phyloP scores from a whole-genome alignment of 805 yeast species.

The Citeromyces matritensis region DNA sequence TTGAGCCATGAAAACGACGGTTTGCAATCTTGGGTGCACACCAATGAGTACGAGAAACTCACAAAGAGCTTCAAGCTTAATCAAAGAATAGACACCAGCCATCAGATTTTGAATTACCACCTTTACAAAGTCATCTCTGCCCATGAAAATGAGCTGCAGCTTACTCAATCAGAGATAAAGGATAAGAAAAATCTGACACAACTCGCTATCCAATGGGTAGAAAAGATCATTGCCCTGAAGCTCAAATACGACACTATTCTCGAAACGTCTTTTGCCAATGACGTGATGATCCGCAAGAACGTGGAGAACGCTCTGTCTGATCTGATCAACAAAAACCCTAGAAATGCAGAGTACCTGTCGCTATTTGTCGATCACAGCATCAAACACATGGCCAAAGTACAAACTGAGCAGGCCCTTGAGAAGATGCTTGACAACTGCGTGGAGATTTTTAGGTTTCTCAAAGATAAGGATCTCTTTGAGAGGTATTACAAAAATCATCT shows the following conservation, averaged over 20 bases:
- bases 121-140: conserved; percentile 28
- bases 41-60: conserved; percentile 27
- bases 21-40: conserved; percentile 36
- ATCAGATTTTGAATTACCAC: conserved; percentile 30
- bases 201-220: conserved; percentile 59
- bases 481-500: conserved; percentile 73
- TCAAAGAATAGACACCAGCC: conserved; percentile 36
- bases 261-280: conserved; percentile 29
- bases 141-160: conserved; percentile 23
- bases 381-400: conserved; percentile 30
- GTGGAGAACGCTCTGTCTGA: conserved; percentile 48
- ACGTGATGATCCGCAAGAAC: conserved; percentile 32
- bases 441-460: conserved; percentile 47
- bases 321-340: conserved; percentile 35
- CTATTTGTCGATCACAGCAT: conserved; percentile 43
- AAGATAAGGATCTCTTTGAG: conserved; percentile 80
- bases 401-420: conserved; percentile 27
- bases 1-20: conserved; percentile 41
- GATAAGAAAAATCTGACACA: conserved; percentile 22
- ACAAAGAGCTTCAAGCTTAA: conserved; percentile 31
- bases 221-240: conserved; percentile 34
- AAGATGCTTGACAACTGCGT: conserved; percentile 38
- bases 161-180: conserved; percentile 4
- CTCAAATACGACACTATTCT: conserved; percentile 33
- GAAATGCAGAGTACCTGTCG: conserved; percentile 39